A percentile compares a stretch with the other conserved stretches of the same genome.
Conservation (phyloP, 495 filamentous ascomycete species). For the Annulohypoxylon nitens region DNA sequence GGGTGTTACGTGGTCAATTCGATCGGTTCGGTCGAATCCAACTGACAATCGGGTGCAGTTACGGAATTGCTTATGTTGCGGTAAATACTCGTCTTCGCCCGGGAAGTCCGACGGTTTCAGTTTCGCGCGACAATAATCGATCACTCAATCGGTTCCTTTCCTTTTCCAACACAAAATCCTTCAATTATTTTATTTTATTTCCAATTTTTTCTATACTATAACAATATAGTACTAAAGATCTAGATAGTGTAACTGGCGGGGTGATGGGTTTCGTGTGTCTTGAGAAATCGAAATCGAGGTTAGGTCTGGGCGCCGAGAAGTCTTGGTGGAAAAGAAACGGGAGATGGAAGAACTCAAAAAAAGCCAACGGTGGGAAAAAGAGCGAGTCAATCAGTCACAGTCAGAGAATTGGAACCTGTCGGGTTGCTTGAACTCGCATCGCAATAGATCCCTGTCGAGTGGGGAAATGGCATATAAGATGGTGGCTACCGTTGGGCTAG, state of each 20-base stretch:
- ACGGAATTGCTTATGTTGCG: constrained; percentile 23
- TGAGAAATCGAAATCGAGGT: constrained; percentile 38
- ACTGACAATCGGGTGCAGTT: constrained; percentile 3
- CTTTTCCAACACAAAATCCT: not conserved
- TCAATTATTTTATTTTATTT: constrained; percentile 14
- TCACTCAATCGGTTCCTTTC: constrained; percentile 15
- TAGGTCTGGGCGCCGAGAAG: constrained; percentile 52
- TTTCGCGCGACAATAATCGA: constrained; percentile 21
- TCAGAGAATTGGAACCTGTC: constrained; percentile 1
- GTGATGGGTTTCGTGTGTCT: constrained; percentile 24
- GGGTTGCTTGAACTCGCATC: constrained; percentile 28
- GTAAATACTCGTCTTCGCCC: constrained; percentile 25
- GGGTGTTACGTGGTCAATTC: constrained; percentile 34
- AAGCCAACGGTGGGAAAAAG: constrained; percentile 33
- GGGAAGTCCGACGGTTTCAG: constrained; percentile 21
- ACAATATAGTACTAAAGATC: constrained; percentile 13
- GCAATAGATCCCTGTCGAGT: constrained; percentile 34
- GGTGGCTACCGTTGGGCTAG: constrained; percentile 16
- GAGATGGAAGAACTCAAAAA: constrained; percentile 41
- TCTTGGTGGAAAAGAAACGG: constrained; percentile 46
- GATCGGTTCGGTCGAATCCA: constrained; percentile 21
- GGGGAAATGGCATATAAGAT: constrained; percentile 35
- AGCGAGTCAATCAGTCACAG: constrained; percentile 18
- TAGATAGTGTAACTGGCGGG: constrained; percentile 20
- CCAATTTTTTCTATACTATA: not conserved